Conservation (phyloP, 176 grass and related monocot genomes). For the Musa beccarii region DNA sequence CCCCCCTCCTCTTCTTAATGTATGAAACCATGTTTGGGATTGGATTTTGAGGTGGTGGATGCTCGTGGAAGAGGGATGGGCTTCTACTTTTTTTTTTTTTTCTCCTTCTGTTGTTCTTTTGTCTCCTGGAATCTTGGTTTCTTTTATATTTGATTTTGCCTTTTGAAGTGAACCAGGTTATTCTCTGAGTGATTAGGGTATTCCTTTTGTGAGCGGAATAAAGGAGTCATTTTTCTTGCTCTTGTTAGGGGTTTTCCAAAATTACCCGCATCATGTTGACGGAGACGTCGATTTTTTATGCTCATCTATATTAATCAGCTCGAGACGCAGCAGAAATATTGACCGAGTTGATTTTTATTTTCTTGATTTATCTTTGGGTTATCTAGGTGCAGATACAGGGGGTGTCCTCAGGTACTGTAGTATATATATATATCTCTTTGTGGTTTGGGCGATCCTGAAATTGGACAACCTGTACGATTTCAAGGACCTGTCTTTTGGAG, state of each 20-base stretch:
- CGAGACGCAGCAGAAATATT: background rate
- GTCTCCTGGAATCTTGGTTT: background rate
- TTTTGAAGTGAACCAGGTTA: background rate
- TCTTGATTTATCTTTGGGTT: background rate
- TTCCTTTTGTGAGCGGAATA: background rate
- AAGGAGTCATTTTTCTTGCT: background rate
- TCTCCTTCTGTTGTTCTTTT: background rate
- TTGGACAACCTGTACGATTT: background rate
- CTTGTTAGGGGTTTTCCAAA: background rate
- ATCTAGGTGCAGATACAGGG: background rate
- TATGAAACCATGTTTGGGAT: background rate
- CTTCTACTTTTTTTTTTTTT: background rate
- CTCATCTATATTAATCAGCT: background rate
- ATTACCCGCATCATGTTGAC: background rate
- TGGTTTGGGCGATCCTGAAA: background rate
- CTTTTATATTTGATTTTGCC: background rate
- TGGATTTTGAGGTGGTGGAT: background rate
- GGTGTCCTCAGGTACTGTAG: background rate
- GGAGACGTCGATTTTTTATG: too few relatives aligned
- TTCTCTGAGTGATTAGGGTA: background rate
- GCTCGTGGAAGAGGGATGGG: background rate
- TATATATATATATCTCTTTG: background rate
- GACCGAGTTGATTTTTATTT: background rate
- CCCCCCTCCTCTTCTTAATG: background rate
- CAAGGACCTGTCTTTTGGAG: background rate